These are phyloP conservation scores for Septoria petroselini DNA, from an alignment of 2,329 filamentous ascomycete species.

Conservation along the genomic window DNA sequence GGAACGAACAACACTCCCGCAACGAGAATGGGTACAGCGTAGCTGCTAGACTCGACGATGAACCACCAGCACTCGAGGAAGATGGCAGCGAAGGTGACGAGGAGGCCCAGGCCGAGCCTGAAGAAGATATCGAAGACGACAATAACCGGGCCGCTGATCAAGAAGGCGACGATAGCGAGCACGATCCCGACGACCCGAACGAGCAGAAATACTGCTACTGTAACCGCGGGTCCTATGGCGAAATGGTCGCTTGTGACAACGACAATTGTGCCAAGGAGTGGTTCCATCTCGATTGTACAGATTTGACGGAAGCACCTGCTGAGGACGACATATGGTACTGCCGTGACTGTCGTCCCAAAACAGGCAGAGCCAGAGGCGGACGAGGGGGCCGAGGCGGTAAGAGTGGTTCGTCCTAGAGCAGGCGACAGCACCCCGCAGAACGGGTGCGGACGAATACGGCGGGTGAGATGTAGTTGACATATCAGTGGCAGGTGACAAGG, in stretches of 20 bases:
- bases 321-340: slow-evolving; percentile 55
- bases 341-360: slow-evolving; percentile 45
- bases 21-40: slow-evolving; percentile 13
- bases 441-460: background rate
- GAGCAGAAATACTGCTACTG: slow-evolving; percentile 65
- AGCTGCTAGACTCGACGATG: slow-evolving; percentile 9
- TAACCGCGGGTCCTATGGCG: slow-evolving; percentile 62
- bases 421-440: background rate
- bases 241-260: slow-evolving; percentile 68
- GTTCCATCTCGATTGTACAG: slow-evolving; percentile 65
- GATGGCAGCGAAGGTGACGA: slow-evolving; percentile 11
- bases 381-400: slow-evolving; percentile 23
- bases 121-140: slow-evolving; percentile 27
- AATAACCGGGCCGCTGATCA: slow-evolving; percentile 16
- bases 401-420: slow-evolving; percentile 11
- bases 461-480: too few species aligned
- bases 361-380: slow-evolving; percentile 18
- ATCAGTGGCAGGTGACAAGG: too few species aligned
- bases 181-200: slow-evolving; percentile 49
- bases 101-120: slow-evolving; percentile 11
- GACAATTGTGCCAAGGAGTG: slow-evolving; percentile 62
- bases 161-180: slow-evolving; percentile 28
- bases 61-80: slow-evolving; percentile 12
- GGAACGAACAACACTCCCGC: slow-evolving; percentile 9
- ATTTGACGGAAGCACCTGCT: slow-evolving; percentile 57